Percentiles rank a stretch among this genome's conserved stretches.
These are phyloP conservation scores for Coemansia brasiliensis DNA, from an alignment of 192 early-diverging fungal genomes.

Conservation along the genomic window DNA sequence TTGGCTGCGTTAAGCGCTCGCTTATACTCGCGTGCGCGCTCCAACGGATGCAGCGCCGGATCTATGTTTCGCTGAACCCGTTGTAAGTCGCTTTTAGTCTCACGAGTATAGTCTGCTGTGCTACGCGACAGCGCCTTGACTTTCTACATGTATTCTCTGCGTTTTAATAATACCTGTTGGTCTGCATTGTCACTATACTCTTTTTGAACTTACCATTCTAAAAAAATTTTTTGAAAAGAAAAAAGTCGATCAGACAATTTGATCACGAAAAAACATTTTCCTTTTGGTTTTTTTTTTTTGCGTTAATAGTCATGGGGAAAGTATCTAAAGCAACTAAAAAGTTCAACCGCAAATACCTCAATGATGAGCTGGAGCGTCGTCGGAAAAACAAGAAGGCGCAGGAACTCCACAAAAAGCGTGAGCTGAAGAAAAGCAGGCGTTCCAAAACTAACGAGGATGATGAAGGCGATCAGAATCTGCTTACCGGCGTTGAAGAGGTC, in stretches of 20 bases:
- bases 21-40: slow-evolving; percentile 92
- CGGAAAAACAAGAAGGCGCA: slow-evolving; percentile 61
- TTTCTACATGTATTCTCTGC: slow-evolving; percentile 65
- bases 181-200: background rate
- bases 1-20: slow-evolving; percentile 93
- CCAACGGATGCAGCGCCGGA: slow-evolving; percentile 89
- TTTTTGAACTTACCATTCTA: slow-evolving; percentile 3
- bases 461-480: slow-evolving; percentile 18
- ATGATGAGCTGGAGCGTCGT: slow-evolving; percentile 63
- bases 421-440: slow-evolving; percentile 57
- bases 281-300: background rate
- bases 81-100: slow-evolving; percentile 83
- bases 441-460: slow-evolving; percentile 9
- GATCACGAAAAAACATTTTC: background rate
- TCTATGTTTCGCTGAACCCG: slow-evolving; percentile 86
- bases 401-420: slow-evolving; percentile 59
- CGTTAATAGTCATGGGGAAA: slow-evolving; percentile 34
- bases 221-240: background rate
- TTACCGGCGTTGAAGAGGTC: slow-evolving; percentile 46
- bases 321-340: slow-evolving; percentile 70
- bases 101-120: slow-evolving; percentile 74
- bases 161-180: background rate
- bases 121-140: slow-evolving; percentile 90
- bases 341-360: slow-evolving; percentile 77
- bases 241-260: slow-evolving; percentile 3